A percentile compares a stretch with the other conserved stretches of the same genome.
phyloP scores from a whole-genome alignment of 2,329 filamentous ascomycete species.

The Ascosphaera acerosa region DNA sequence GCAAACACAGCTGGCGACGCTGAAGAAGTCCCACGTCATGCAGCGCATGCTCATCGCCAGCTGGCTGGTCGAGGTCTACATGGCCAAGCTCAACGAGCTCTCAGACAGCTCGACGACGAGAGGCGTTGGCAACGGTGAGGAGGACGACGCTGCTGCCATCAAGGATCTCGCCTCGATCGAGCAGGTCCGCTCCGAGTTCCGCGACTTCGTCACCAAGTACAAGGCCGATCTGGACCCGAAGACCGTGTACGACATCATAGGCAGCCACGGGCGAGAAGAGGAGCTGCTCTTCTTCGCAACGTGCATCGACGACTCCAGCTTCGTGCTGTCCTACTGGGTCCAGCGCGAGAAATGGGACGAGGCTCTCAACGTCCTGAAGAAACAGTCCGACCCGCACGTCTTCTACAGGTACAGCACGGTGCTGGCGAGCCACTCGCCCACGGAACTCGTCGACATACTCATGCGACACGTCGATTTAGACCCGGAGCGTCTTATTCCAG shows the following conservation, averaged over 20 bases:
- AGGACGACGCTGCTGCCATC: conserved; percentile 40
- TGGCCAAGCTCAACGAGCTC: conserved; percentile 84
- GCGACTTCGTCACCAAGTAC: conserved; percentile 66
- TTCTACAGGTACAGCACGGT: conserved; percentile 96
- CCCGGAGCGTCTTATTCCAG: conserved; percentile 71
- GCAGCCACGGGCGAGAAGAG: conserved; percentile 79
- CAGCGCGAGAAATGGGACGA: conserved; percentile 83
- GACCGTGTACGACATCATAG: conserved; percentile 87
- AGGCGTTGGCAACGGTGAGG: conserved; percentile 49
- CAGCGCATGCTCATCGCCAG: conserved; percentile 85
- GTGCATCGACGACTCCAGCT: conserved; percentile 73
- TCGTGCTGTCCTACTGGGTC: conserved; percentile 90
- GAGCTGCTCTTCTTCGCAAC: conserved; percentile 83
- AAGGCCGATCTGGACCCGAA: conserved; percentile 71
- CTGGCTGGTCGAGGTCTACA: conserved; percentile 89
- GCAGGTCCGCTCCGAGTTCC: conserved; percentile 49
- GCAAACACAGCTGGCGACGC: conserved; percentile 51
- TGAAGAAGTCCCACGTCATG: conserved; percentile 70
- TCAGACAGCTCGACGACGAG: conserved; percentile 86
- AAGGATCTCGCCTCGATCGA: conserved; percentile 38
- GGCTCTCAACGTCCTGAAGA: conserved; percentile 67
- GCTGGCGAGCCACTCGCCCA: conserved; percentile 70
- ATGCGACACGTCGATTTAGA: conserved; percentile 77
- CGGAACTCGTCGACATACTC: conserved; percentile 77
- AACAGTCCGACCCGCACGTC: conserved; percentile 71